Evolutionary conservation across 345 rosid species (phyloP).

Genomic region (Hypericum perforatum): DNA sequence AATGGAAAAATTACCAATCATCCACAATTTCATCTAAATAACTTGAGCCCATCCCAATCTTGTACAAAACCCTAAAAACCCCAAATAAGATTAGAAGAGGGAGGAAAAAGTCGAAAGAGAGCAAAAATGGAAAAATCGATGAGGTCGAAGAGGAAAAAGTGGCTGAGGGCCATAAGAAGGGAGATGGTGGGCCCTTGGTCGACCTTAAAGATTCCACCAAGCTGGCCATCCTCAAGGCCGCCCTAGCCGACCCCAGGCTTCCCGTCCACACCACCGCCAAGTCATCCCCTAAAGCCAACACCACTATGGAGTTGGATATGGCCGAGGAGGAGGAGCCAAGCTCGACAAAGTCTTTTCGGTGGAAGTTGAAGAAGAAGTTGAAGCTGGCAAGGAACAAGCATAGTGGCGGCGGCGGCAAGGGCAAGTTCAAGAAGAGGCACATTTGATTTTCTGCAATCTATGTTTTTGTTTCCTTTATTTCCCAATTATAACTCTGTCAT

Average conservation of each 20-base stretch:
- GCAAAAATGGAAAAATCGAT: conserved; percentile 85
- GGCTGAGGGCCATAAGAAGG: conserved; percentile 83
- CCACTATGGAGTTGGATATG: conserved; percentile 45
- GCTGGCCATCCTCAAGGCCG: conserved; percentile 67
- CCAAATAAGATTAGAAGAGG: neutral
- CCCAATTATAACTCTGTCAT: neutral
- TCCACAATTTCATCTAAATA: no score
- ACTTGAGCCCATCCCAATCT: no score
- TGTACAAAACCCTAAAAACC: conserved; percentile 4
- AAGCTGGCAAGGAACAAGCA: conserved; percentile 57
- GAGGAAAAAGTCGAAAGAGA: neutral
- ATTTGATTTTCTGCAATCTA: neutral
- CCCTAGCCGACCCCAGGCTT: conserved; percentile 78
- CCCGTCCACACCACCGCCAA: conserved; percentile 25
- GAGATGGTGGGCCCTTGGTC: conserved; percentile 62
- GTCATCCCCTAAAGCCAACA: conserved; percentile 14
- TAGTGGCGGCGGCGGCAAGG: conserved; percentile 40
- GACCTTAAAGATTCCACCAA: conserved; percentile 73
- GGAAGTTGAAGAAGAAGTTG: conserved; percentile 60
- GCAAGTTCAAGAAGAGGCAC: conserved; percentile 28
- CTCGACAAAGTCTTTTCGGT: conserved; percentile 53
- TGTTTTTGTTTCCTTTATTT: neutral
- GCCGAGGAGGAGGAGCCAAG: conserved; percentile 32
- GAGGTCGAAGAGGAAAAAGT: conserved; percentile 87
- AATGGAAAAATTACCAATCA: no score